Percentiles rank a stretch among this genome's conserved stretches.
phyloP scores from a whole-genome alignment of 2,329 filamentous ascomycete genomes.

The Chaetomiaceae sp. region DNA sequence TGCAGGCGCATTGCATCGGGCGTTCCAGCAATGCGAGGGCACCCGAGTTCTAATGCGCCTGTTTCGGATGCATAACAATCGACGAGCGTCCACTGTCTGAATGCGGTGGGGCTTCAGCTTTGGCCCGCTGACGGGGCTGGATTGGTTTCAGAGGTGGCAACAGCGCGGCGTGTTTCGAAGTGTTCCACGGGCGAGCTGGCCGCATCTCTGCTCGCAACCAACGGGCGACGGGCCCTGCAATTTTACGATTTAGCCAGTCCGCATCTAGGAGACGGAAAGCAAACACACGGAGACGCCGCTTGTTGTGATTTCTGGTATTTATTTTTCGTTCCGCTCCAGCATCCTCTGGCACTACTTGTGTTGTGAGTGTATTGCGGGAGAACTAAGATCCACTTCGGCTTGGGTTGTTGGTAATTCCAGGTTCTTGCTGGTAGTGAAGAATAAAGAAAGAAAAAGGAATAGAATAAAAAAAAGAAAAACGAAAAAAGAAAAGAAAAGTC shows the following conservation, averaged over 20 bases:
- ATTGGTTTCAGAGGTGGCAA: slow-evolving; percentile 12
- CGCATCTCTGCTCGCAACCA: background rate
- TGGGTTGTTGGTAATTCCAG: no score
- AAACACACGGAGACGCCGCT: background rate
- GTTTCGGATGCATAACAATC: slow-evolving; percentile 5
- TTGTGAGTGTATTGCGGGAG: no score
- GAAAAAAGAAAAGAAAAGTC: no score
- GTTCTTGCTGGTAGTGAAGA: no score
- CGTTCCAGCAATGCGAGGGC: background rate
- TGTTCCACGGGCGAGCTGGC: background rate
- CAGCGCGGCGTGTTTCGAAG: slow-evolving; percentile 5
- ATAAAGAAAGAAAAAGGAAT: no score
- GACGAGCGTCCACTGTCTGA: no score
- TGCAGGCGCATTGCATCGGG: background rate
- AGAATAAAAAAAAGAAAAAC: no score
- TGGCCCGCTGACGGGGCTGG: slow-evolving; percentile 7
- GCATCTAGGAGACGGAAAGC: background rate
- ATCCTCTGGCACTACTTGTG: no score
- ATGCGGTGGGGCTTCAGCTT: slow-evolving; percentile 3
- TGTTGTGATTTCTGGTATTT: no score
- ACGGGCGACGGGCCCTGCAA: background rate
- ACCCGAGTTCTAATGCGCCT: background rate
- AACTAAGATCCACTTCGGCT: no score
- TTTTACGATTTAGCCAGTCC: background rate
- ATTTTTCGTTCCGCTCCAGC: no score